Conservation (phyloP, 2,329 filamentous ascomycete genomes). For the Huntiella bhutanensis region DNA sequence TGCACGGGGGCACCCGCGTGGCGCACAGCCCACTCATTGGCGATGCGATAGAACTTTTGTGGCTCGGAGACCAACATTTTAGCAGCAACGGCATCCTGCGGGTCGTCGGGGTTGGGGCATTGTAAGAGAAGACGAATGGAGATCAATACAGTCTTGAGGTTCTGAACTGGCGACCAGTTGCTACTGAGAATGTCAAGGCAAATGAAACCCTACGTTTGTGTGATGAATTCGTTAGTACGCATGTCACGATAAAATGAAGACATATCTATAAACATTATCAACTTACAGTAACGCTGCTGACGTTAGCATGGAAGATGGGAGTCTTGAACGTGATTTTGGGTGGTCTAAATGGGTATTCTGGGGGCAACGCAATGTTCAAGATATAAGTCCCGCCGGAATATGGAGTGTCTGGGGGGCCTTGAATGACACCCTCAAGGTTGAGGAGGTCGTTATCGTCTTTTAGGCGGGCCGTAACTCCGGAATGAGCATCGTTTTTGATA, state of each 20-base stretch:
- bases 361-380: conserved; percentile 74
- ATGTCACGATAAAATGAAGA: neutral
- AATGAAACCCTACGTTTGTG: conserved; percentile 57
- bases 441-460: conserved; percentile 52
- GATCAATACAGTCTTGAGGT: conserved; percentile 85
- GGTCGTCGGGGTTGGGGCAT: conserved; percentile 86
- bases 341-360: conserved; percentile 82
- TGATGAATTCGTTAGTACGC: too few relatives aligned
- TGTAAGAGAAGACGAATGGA: conserved; percentile 86
- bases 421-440: conserved; percentile 66
- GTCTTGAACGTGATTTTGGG: conserved; percentile 83
- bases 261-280: too few relatives aligned
- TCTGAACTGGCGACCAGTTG: conserved; percentile 90
- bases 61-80: conserved; percentile 70
- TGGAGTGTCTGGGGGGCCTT: conserved; percentile 76
- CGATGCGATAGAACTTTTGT: conserved; percentile 59
- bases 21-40: conserved; percentile 76
- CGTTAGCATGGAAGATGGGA: conserved; percentile 92
- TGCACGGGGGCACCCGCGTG: conserved; percentile 55
- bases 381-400: conserved; percentile 72
- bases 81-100: conserved; percentile 90
- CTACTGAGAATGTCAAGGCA: conserved; percentile 81
- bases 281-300: conserved; percentile 79
- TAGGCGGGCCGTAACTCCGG: conserved; percentile 53
- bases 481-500: conserved; percentile 55